Percentiles rank a stretch among this genome's conserved stretches.
Conservation (phyloP, 192 early-diverging fungal genomes). For the Podila horticola region DNA sequence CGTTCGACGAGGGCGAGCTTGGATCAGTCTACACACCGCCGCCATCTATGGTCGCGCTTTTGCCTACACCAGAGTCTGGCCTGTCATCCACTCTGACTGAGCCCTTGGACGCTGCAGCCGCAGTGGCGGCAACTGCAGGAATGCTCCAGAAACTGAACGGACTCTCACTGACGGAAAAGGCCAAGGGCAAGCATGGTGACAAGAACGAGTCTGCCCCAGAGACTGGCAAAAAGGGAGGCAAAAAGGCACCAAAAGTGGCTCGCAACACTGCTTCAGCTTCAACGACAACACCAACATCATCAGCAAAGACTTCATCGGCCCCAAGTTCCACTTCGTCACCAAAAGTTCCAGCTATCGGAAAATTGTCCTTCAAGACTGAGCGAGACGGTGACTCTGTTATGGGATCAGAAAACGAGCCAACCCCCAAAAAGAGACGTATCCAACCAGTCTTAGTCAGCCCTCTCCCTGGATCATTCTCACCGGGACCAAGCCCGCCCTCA, state of each 20-base stretch:
- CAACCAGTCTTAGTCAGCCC: constrained; percentile 33
- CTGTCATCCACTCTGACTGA: not conserved
- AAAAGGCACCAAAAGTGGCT: constrained; percentile 3
- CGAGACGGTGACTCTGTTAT: constrained; percentile 42
- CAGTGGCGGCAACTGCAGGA: constrained; percentile 34
- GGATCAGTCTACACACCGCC: constrained; percentile 55
- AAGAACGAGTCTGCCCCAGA: constrained; percentile 32
- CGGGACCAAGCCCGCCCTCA: too few relatives aligned
- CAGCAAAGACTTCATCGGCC: not conserved
- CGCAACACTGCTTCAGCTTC: not conserved
- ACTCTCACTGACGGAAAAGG: constrained; percentile 29
- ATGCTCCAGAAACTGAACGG: constrained; percentile 47
- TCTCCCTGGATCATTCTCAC: constrained; percentile 11
- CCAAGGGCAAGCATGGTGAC: constrained; percentile 13
- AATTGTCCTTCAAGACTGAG: constrained; percentile 25
- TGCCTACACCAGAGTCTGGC: constrained; percentile 1
- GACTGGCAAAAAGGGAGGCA: constrained; percentile 3
- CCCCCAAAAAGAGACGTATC: constrained; percentile 37
- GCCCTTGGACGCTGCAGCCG: constrained; percentile 18
- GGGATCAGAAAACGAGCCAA: constrained; percentile 17
- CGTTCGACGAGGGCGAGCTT: constrained; percentile 76
- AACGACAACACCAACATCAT: not conserved
- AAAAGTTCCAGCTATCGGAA: not conserved
- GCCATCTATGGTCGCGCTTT: constrained; percentile 17
- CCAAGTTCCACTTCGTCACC: not conserved